A percentile compares a stretch with the other conserved stretches of the same genome.
Conservation (phyloP, 202 grass and related monocot genomes). For the Elaeis oleifera region DNA sequence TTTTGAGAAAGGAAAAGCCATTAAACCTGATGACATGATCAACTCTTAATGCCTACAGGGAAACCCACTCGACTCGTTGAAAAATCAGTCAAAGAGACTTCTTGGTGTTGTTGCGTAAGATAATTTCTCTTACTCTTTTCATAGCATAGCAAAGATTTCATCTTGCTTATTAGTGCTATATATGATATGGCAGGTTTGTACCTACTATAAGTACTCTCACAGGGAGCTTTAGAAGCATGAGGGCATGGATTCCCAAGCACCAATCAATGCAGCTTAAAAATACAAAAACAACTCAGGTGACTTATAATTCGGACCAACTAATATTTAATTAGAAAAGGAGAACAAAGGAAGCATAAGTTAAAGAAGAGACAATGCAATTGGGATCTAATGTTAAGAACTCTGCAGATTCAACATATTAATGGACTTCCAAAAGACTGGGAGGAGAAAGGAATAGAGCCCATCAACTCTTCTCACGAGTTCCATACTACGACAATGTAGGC, state of each 20-base stretch:
- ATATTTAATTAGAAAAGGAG: no score
- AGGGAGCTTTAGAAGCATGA: conserved; percentile 65
- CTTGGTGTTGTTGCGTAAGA: conserved; percentile 68
- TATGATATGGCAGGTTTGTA: conserved; percentile 45
- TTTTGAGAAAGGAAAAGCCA: no score
- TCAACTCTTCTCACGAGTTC: conserved; percentile 54
- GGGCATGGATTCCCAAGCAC: conserved; percentile 68
- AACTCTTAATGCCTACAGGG: conserved; percentile 28
- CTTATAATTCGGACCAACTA: background rate
- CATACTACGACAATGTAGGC: conserved; percentile 75
- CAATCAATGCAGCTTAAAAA: conserved; percentile 53
- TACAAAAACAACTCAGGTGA: conserved; percentile 46
- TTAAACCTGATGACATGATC: no score
- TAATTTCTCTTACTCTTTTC: background rate
- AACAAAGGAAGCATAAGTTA: background rate
- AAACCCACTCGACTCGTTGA: conserved; percentile 37
- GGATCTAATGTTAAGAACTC: background rate
- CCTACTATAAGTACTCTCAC: conserved; percentile 77
- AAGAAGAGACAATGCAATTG: background rate
- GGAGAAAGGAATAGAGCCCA: conserved; percentile 44
- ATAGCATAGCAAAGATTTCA: no score
- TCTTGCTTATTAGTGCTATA: background rate
- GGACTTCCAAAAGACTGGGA: conserved; percentile 79
- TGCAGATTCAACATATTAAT: conserved; percentile 67
- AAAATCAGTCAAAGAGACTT: conserved; percentile 60